phyloP scores from a whole-genome alignment of 257 asterid species.

The Solanum megistacrolobum region DNA sequence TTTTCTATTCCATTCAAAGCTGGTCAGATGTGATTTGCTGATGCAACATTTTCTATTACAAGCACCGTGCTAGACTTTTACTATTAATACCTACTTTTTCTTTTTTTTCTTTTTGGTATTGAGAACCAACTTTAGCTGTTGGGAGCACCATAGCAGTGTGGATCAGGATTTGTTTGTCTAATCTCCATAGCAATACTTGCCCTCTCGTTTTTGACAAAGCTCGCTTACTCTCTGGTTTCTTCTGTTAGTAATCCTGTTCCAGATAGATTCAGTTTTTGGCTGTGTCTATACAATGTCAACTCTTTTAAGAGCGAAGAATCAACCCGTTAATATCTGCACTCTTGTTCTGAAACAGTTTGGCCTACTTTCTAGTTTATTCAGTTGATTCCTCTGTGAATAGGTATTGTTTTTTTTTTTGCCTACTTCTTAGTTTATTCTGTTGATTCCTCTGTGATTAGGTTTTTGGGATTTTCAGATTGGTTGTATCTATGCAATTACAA shows the following conservation, averaged over 20 bases:
- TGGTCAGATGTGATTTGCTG: neutral
- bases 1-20: neutral
- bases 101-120: neutral
- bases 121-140: neutral
- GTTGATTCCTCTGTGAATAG: neutral
- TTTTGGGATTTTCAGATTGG: neutral
- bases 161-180: neutral
- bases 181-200: neutral
- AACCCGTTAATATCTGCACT: neutral
- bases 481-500: neutral
- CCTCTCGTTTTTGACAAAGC: neutral
- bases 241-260: neutral
- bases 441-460: neutral
- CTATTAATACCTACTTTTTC: neutral
- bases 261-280: neutral
- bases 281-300: neutral
- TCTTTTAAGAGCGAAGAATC: neutral
- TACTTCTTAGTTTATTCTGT: neutral
- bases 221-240: neutral
- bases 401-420: neutral
- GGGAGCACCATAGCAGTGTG: neutral
- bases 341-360: neutral
- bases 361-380: neutral
- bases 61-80: neutral
- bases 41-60: neutral